A percentile compares a stretch with the other conserved stretches of the same genome.
These are phyloP conservation scores for Urostyla sp. DNA, from an alignment of 73 alveolate species.

Conservation along the genomic window DNA sequence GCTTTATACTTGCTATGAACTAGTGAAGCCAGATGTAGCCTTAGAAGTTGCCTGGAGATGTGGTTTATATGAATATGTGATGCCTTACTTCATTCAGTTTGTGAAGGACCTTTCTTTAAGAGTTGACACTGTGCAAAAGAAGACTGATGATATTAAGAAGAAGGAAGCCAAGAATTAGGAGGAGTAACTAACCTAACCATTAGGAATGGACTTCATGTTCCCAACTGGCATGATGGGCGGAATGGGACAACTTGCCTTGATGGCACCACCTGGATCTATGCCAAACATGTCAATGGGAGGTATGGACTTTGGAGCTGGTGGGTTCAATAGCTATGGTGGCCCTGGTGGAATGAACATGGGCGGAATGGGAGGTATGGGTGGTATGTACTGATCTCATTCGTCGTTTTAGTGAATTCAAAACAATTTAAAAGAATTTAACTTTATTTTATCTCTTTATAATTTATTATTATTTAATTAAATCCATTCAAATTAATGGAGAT, in stretches of 20 bases:
- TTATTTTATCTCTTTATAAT: no score
- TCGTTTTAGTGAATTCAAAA: no score
- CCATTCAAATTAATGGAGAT: no score
- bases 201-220: slow-evolving; percentile 72
- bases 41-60: slow-evolving; percentile 99
- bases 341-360: slow-evolving; percentile 47
- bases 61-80: slow-evolving; percentile 94
- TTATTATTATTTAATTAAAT: no score
- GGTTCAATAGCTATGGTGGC: not conserved
- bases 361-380: slow-evolving; percentile 49
- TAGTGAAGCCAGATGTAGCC: slow-evolving; percentile 96
- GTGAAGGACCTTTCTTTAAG: slow-evolving; percentile 94
- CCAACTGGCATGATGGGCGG: slow-evolving; percentile 70
- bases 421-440: no score
- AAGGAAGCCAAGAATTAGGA: slow-evolving; percentile 86
- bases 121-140: slow-evolving; percentile 92
- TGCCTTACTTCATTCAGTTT: slow-evolving; percentile 98
- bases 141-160: slow-evolving; percentile 93
- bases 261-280: slow-evolving; percentile 53
- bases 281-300: slow-evolving; percentile 75
- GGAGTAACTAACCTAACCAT: slow-evolving; percentile 75
- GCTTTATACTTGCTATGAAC: slow-evolving; percentile 97
- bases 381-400: no score
- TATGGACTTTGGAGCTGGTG: slow-evolving; percentile 68
- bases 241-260: slow-evolving; percentile 62